Conservation (phyloP, 345 rosid genomes). For the Lumnitzera racemosa region DNA sequence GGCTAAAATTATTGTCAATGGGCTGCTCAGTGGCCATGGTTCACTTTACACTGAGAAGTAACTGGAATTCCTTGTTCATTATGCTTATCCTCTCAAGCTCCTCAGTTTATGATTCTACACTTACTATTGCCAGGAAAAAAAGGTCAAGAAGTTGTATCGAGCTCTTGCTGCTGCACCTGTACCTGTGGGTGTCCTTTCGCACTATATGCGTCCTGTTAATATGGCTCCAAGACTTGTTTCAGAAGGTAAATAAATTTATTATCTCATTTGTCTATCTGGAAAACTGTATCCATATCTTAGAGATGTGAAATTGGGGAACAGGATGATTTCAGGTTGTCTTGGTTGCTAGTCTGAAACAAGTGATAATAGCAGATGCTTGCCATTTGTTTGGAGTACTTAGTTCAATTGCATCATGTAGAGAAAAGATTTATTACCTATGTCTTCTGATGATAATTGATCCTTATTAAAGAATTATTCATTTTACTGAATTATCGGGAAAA, state of each 20-base stretch:
- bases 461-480: too few relatives aligned
- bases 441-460: too few relatives aligned
- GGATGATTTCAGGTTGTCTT: not conserved
- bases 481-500: too few relatives aligned
- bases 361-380: not conserved
- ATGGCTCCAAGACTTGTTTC: constrained; percentile 82
- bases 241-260: constrained; percentile 35
- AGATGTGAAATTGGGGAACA: too few relatives aligned
- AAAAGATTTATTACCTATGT: too few relatives aligned
- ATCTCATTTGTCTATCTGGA: constrained; percentile 1
- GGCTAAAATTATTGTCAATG: too few relatives aligned
- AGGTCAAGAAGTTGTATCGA: constrained; percentile 79
- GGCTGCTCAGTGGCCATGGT: too few relatives aligned
- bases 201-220: constrained; percentile 85
- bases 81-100: not conserved
- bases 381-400: not conserved
- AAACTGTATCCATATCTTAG: too few relatives aligned
- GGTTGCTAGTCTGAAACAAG: not conserved
- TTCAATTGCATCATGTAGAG: constrained; percentile 4
- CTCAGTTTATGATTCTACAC: not conserved
- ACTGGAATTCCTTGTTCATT: not conserved
- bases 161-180: constrained; percentile 82
- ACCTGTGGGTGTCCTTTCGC: constrained; percentile 66
- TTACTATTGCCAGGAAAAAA: constrained; percentile 42
- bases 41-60: too few relatives aligned